Evolutionary conservation across 1,284 basidiomycete species (phyloP).

Genomic region (Earliella scabrosa): DNA sequence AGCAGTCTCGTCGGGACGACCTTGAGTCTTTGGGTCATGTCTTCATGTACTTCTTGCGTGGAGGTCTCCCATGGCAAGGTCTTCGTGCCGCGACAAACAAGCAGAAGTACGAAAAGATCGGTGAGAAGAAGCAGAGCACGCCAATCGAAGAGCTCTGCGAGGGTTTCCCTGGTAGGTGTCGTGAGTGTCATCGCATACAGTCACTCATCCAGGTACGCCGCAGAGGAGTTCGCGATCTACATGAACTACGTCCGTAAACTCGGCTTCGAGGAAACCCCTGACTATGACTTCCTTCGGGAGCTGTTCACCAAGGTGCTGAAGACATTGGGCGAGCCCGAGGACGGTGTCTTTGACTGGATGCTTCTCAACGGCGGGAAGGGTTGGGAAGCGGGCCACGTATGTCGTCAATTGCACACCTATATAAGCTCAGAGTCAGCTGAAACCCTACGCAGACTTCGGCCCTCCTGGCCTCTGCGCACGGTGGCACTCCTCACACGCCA

Average conservation of each 20-base stretch:
- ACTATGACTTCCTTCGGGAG: conserved; percentile 97
- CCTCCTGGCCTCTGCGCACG: conserved; percentile 54
- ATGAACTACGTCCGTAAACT: conserved; percentile 98
- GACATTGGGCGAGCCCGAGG: conserved; percentile 88
- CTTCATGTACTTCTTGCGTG: conserved; percentile 97
- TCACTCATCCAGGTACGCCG: conserved; percentile 21
- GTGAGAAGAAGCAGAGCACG: conserved; percentile 97
- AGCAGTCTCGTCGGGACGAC: conserved; percentile 90
- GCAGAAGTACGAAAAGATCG: conserved; percentile 98
- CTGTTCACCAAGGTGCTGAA: conserved; percentile 93
- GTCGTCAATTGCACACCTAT: conserved; percentile 8
- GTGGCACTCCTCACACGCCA: conserved; percentile 55
- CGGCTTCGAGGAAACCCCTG: conserved; percentile 94
- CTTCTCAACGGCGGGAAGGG: conserved; percentile 88
- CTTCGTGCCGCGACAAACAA: conserved; percentile 96
- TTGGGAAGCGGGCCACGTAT: conserved; percentile 82
- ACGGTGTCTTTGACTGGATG: conserved; percentile 98
- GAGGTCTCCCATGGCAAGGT: conserved; percentile 94
- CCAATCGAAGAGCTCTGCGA: conserved; percentile 93
- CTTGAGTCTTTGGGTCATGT: conserved; percentile 95
- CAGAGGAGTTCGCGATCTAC: conserved; percentile 96
- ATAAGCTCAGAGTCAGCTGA: not conserved
- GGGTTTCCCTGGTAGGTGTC: conserved; percentile 83
- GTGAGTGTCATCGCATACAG: not conserved
- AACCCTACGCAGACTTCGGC: conserved; percentile 44